A percentile compares a stretch with the other conserved stretches of the same genome.
phyloP scores from a whole-genome alignment of 805 yeast genomes.

The Yamadazyma sp. region DNA sequence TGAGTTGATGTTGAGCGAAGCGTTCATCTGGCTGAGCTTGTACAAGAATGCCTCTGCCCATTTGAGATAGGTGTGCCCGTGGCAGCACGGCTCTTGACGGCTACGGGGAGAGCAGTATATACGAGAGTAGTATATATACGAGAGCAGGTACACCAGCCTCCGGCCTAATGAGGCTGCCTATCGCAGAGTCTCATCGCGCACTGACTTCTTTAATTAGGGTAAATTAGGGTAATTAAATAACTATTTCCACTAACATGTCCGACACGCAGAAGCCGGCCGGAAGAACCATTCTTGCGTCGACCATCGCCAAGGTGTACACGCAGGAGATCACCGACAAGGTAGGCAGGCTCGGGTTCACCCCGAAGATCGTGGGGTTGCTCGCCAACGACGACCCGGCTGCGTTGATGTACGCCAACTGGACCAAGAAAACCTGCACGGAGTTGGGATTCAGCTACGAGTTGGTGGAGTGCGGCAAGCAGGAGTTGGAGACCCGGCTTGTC shows the following conservation, averaged over 20 bases:
- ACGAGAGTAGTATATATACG: too few species aligned
- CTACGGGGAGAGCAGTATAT: too few species aligned
- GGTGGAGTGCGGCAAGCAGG: constrained; percentile 71
- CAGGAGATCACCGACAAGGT: constrained; percentile 69
- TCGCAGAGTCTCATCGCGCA: constrained; percentile 13
- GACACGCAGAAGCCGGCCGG: constrained; percentile 49
- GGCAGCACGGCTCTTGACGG: too few species aligned
- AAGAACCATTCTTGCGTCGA: constrained; percentile 81
- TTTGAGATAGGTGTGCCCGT: constrained; percentile 37
- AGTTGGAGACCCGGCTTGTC: constrained; percentile 77
- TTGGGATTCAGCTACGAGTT: constrained; percentile 85
- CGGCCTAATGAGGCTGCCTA: not conserved
- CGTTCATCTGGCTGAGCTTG: constrained; percentile 92
- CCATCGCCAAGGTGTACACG: constrained; percentile 77
- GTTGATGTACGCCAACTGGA: constrained; percentile 92
- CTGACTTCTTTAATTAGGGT: constrained; percentile 12
- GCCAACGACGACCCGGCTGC: constrained; percentile 97
- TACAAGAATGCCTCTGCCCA: constrained; percentile 91
- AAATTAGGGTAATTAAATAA: not conserved
- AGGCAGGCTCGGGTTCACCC: constrained; percentile 51
- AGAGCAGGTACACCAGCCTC: too few species aligned
- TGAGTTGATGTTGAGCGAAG: constrained; percentile 90
- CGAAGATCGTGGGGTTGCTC: constrained; percentile 83
- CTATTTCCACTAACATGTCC: constrained; percentile 1
- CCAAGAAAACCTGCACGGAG: constrained; percentile 83